A percentile compares a stretch with the other conserved stretches of the same genome.
phyloP scores from a whole-genome alignment of 495 filamentous ascomycete genomes.

The Pyrenopolyporus hunteri region DNA sequence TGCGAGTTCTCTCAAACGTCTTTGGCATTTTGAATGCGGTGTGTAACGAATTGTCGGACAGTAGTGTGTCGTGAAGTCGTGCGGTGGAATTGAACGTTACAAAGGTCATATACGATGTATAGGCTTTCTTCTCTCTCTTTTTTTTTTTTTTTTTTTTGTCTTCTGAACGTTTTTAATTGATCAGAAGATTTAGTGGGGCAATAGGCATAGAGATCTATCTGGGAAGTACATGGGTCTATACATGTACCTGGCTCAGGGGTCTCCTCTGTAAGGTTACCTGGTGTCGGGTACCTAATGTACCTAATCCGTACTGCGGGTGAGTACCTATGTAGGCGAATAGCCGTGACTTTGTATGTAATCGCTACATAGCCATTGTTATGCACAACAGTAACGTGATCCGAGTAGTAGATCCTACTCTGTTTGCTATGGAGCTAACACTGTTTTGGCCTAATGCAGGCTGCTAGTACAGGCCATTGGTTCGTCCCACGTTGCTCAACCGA shows the following conservation, averaged over 20 bases:
- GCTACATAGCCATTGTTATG: background rate
- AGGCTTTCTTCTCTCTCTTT: conserved; percentile 16
- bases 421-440: background rate
- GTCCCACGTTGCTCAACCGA: conserved; percentile 10
- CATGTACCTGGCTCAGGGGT: no score
- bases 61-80: background rate
- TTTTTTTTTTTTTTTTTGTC: no score
- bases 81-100: conserved; percentile 15
- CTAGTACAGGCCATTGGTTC: conserved; percentile 11
- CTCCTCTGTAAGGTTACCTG: no score
- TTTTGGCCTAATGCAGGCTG: background rate
- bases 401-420: background rate
- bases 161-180: conserved; percentile 14
- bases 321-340: background rate
- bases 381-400: background rate
- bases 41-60: no score
- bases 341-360: background rate
- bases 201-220: no score
- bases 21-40: conserved; percentile 67
- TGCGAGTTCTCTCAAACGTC: conserved; percentile 77
- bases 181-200: conserved; percentile 40
- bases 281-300: no score
- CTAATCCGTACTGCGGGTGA: background rate
- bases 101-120: background rate
- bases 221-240: no score